Percentiles rank a stretch among this genome's conserved stretches.
Evolutionary conservation across 305 asterid species (phyloP).

Genomic region (Plantago lanceolata): DNA sequence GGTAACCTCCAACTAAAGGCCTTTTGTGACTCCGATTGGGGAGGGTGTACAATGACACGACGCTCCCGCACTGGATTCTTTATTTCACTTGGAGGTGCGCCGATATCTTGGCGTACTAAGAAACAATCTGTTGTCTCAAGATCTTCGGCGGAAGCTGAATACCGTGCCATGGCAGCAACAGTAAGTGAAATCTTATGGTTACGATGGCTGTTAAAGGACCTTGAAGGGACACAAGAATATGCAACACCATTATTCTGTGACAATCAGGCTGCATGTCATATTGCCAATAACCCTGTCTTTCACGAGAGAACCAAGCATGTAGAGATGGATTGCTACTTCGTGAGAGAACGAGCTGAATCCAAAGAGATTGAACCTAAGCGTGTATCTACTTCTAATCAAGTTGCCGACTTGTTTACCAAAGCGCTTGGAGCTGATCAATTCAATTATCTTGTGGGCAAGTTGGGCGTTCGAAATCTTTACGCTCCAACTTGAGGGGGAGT

Average conservation of each 20-base stretch:
- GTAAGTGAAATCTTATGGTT: constrained; percentile 3
- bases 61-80: not conserved
- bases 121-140: constrained; percentile 5
- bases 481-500: constrained; percentile 19
- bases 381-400: not conserved
- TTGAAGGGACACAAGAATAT: not conserved
- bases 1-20: not conserved
- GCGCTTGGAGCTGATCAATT: not conserved
- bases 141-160: constrained; percentile 13
- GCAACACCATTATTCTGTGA: not conserved
- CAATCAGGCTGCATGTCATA: not conserved
- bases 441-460: not conserved
- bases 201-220: not conserved
- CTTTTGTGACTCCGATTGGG: constrained; percentile 14
- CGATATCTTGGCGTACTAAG: constrained; percentile 7
- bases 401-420: not conserved
- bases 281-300: not conserved
- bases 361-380: not conserved
- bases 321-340: constrained; percentile 4
- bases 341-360: not conserved
- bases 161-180: constrained; percentile 4
- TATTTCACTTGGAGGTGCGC: not conserved
- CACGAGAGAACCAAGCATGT: constrained; percentile 3
- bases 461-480: constrained; percentile 3
- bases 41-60: constrained; percentile 4